These are phyloP conservation scores for Calocybe gangraenosa DNA, from an alignment of 768 basidiomycete genomes.

Conservation along the genomic window DNA sequence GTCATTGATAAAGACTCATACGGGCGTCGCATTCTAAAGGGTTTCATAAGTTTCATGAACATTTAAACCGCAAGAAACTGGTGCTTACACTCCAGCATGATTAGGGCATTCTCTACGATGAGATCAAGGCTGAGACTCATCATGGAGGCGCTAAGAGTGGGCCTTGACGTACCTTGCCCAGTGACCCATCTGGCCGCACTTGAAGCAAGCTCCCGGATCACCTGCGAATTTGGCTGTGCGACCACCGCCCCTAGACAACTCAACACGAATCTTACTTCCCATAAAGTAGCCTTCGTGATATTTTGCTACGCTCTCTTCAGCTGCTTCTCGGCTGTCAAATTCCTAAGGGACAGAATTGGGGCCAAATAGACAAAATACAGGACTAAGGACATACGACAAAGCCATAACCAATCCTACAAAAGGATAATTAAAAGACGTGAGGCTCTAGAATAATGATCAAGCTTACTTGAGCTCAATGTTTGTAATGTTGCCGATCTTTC, in stretches of 20 bases:
- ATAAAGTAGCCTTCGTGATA: conserved; percentile 89
- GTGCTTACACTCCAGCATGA: conserved; percentile 47
- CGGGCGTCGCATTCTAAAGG: too few species aligned
- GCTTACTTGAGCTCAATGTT: conserved; percentile 83
- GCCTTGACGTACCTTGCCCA: conserved; percentile 71
- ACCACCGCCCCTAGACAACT: conserved; percentile 80
- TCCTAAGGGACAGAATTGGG: conserved; percentile 44
- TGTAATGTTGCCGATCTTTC: conserved; percentile 72
- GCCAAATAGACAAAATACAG: not conserved
- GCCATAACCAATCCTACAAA: conserved; percentile 73
- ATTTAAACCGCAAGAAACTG: too few species aligned
- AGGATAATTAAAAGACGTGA: conserved; percentile 13
- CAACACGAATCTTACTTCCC: conserved; percentile 90
- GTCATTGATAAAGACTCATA: conserved; percentile 55
- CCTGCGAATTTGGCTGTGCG: conserved; percentile 75
- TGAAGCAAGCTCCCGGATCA: conserved; percentile 89
- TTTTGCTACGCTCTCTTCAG: conserved; percentile 83
- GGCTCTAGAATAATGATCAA: too few species aligned
- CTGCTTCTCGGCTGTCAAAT: conserved; percentile 77
- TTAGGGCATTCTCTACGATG: conserved; percentile 67
- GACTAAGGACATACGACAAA: conserved; percentile 66
- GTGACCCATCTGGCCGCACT: conserved; percentile 80
- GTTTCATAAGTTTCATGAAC: too few species aligned
- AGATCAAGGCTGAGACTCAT: not conserved
- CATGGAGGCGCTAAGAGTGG: not conserved